phyloP scores from a whole-genome alignment of 2,329 filamentous ascomycete genomes.

The Xylariaceae sp. region DNA sequence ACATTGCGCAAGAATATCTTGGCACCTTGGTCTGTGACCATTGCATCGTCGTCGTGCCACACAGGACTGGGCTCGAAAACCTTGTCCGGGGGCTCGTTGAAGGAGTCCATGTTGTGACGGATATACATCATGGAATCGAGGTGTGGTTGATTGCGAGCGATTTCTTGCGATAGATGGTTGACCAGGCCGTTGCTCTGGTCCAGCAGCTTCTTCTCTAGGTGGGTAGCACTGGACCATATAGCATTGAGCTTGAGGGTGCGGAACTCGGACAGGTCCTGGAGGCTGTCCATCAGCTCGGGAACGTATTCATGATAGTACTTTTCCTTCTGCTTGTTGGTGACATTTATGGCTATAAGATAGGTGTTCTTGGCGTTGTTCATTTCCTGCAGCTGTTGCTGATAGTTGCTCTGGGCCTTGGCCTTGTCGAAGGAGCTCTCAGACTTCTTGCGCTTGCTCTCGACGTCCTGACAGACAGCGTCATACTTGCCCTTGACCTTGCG shows the following conservation, averaged over 20 bases:
- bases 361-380: conserved; percentile 99
- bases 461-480: conserved; percentile 86
- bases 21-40: conserved; percentile 81
- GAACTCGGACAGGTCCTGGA: conserved; percentile 92
- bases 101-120: conserved; percentile 78
- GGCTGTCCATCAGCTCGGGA: conserved; percentile 84
- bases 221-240: conserved; percentile 76
- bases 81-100: conserved; percentile 81
- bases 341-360: conserved; percentile 94
- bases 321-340: conserved; percentile 96
- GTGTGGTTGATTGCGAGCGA: conserved; percentile 79
- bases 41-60: conserved; percentile 89
- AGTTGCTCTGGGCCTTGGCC: conserved; percentile 82
- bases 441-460: conserved; percentile 93
- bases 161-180: conserved; percentile 71
- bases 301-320: conserved; percentile 97
- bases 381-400: conserved; percentile 86
- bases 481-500: conserved; percentile 92
- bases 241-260: conserved; percentile 78
- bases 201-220: conserved; percentile 76
- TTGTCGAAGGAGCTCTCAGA: conserved; percentile 93
- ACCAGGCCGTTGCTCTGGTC: conserved; percentile 69
- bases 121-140: conserved; percentile 98
- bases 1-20: conserved; percentile 91
- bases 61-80: conserved; percentile 91